These are phyloP conservation scores for Phytophthora brassicae DNA, from an alignment of 352 stramenopile species.

Conservation along the genomic window DNA sequence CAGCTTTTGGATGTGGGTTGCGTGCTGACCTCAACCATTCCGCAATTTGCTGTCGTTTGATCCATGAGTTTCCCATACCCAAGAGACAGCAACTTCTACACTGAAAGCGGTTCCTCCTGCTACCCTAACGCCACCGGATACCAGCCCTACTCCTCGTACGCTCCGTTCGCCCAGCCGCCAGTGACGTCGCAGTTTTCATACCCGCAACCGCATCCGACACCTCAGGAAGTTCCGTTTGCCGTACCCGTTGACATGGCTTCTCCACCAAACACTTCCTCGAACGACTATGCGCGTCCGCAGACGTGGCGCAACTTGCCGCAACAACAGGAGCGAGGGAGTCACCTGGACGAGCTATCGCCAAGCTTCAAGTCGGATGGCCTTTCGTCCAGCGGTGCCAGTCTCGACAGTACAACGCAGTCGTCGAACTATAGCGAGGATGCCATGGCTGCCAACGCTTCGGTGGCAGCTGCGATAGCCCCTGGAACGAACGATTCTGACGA, in stretches of 20 bases:
- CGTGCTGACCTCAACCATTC: no score
- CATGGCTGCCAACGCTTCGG: slow-evolving; percentile 27
- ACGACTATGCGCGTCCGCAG: slow-evolving; percentile 46
- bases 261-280: slow-evolving; percentile 8
- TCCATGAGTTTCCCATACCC: slow-evolving; percentile 30
- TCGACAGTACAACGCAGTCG: slow-evolving; percentile 20
- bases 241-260: slow-evolving; percentile 19
- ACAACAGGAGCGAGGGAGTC: slow-evolving; percentile 24
- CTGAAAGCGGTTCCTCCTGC: slow-evolving; percentile 3
- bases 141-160: slow-evolving; percentile 25
- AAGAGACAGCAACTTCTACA: slow-evolving; percentile 16
- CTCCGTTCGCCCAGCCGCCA: slow-evolving; percentile 10
- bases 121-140: slow-evolving; percentile 24
- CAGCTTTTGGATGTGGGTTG: no score
- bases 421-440: slow-evolving; percentile 16
- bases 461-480: slow-evolving; percentile 12
- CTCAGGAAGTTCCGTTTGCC: slow-evolving; percentile 23
- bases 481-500: slow-evolving; percentile 4
- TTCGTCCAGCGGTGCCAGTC: slow-evolving; percentile 19
- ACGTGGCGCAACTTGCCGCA: slow-evolving; percentile 46
- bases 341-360: not conserved
- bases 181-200: slow-evolving; percentile 5
- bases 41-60: slow-evolving; percentile 4
- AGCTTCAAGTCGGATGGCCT: slow-evolving; percentile 16
- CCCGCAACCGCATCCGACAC: not conserved